These are phyloP conservation scores for Auriculariales sp. DNA, from an alignment of 768 basidiomycete species.

Conservation along the genomic window DNA sequence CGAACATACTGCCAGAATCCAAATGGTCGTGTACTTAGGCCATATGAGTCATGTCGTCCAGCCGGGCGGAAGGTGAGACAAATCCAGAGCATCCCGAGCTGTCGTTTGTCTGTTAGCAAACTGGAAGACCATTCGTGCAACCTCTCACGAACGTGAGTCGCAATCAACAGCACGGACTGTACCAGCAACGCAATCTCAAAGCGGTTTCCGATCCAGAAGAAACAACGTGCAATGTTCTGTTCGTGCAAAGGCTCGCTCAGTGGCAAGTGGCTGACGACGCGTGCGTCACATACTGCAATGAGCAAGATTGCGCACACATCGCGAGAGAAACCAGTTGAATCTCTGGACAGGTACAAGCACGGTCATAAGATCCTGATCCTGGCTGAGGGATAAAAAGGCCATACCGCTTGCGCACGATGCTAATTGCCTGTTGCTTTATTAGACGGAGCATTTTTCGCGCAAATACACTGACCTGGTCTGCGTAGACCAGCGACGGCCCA, in stretches of 20 bases:
- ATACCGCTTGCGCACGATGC: slow-evolving; percentile 66
- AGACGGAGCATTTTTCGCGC: not conserved
- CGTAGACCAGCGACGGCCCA: slow-evolving; percentile 73
- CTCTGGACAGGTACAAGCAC: slow-evolving; percentile 26
- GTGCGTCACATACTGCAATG: slow-evolving; percentile 10
- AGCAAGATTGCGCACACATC: slow-evolving; percentile 79
- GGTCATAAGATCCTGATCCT: slow-evolving; percentile 4
- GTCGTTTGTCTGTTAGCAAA: not conserved
- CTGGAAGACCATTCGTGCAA: slow-evolving; percentile 9
- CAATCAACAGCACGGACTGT: slow-evolving; percentile 75
- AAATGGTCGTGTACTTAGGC: slow-evolving; percentile 47
- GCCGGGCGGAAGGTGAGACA: slow-evolving; percentile 60
- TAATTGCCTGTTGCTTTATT: slow-evolving; percentile 35
- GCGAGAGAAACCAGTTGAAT: slow-evolving; percentile 73
- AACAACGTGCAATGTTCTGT: slow-evolving; percentile 78
- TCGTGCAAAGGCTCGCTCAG: slow-evolving; percentile 34
- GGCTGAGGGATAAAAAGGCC: slow-evolving; percentile 12
- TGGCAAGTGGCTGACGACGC: not conserved
- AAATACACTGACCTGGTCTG: slow-evolving; percentile 25
- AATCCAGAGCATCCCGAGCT: slow-evolving; percentile 71
- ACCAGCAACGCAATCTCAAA: slow-evolving; percentile 68
- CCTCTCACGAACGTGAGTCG: slow-evolving; percentile 47
- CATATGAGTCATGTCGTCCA: slow-evolving; percentile 41
- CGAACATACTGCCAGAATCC: slow-evolving; percentile 84
- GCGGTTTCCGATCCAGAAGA: slow-evolving; percentile 70